Percentiles rank a stretch among this genome's conserved stretches.
phyloP scores from a whole-genome alignment of 2,329 filamentous ascomycete species.

The Epichloe uncinata region DNA sequence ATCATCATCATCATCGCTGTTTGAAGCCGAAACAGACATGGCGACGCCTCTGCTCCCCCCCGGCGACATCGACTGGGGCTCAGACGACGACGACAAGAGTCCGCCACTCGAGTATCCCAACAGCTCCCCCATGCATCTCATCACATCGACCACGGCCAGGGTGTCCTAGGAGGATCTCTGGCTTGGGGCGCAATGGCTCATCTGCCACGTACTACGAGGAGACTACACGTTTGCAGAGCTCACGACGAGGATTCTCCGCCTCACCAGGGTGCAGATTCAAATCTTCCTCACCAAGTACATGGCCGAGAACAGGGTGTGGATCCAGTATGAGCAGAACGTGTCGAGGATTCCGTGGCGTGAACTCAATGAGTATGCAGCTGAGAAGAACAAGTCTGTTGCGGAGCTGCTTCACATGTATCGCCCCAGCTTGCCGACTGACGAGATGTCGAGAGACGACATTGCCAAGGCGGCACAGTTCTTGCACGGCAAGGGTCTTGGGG shows the following conservation, averaged over 20 bases:
- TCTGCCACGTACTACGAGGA: slow-evolving; percentile 12
- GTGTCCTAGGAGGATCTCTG: slow-evolving; percentile 13
- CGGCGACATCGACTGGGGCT: slow-evolving; percentile 8
- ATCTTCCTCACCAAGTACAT: slow-evolving; percentile 13
- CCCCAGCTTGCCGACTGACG: slow-evolving; percentile 14
- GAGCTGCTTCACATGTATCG: slow-evolving; percentile 9
- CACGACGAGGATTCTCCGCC: slow-evolving; percentile 8
- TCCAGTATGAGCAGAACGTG: slow-evolving; percentile 9
- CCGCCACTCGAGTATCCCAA: not conserved
- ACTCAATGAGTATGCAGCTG: slow-evolving; percentile 4
- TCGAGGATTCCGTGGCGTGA: slow-evolving; percentile 6
- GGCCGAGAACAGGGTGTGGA: slow-evolving; percentile 10
- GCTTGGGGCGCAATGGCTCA: slow-evolving; percentile 14
- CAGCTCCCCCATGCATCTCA: not conserved
- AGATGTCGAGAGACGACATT: slow-evolving; percentile 8
- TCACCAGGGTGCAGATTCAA: slow-evolving; percentile 11
- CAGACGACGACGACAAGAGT: not conserved
- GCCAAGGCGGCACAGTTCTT: slow-evolving; percentile 11
- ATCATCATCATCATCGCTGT: not conserved
- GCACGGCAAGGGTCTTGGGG: not conserved
- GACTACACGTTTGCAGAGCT: slow-evolving; percentile 11
- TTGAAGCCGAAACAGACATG: not conserved
- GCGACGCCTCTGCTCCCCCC: not conserved
- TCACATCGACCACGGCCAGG: not conserved
- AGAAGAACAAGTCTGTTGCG: slow-evolving; percentile 4